These are phyloP conservation scores for slime mould (Dictyostelium discoideum) DNA, from an alignment of 78 protist genomes.

Conservation along the genomic window DNA sequence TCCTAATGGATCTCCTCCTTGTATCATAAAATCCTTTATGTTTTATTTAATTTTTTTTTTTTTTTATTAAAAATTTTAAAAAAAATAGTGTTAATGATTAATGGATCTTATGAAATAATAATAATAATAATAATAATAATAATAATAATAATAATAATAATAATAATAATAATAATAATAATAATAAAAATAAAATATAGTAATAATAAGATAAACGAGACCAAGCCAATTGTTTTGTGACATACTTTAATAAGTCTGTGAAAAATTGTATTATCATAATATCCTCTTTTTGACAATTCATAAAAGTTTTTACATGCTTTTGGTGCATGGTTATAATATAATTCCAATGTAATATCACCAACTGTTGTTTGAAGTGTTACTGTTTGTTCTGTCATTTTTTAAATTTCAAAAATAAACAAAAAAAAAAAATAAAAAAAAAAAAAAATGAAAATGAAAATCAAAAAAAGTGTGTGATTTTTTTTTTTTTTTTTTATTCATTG, in stretches of 20 bases:
- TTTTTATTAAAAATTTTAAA: too few relatives aligned
- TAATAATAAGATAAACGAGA: background rate
- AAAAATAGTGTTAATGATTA: background rate
- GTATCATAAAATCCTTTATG: slow-evolving; percentile 87
- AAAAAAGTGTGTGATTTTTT: too few relatives aligned
- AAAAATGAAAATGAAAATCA: too few relatives aligned
- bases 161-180: background rate
- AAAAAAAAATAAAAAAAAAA: too few relatives aligned
- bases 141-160: background rate
- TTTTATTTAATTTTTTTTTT: too few relatives aligned
- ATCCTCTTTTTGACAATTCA: slow-evolving; percentile 82
- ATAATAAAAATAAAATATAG: background rate
- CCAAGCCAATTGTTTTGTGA: background rate
- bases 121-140: background rate
- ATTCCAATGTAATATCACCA: slow-evolving; percentile 86
- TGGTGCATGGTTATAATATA: slow-evolving; percentile 92
- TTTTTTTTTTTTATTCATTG: too few relatives aligned
- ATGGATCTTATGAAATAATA: too few relatives aligned
- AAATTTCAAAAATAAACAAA: too few relatives aligned
- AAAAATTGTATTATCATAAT: slow-evolving; percentile 83
- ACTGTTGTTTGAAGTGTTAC: slow-evolving; percentile 61
- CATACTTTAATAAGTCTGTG: slow-evolving; percentile 82
- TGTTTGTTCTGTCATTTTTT: background rate
- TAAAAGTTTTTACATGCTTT: slow-evolving; percentile 90
- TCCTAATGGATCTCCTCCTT: slow-evolving; percentile 97